phyloP scores from a whole-genome alignment of 345 rosid genomes.

The Clausena lansium region DNA sequence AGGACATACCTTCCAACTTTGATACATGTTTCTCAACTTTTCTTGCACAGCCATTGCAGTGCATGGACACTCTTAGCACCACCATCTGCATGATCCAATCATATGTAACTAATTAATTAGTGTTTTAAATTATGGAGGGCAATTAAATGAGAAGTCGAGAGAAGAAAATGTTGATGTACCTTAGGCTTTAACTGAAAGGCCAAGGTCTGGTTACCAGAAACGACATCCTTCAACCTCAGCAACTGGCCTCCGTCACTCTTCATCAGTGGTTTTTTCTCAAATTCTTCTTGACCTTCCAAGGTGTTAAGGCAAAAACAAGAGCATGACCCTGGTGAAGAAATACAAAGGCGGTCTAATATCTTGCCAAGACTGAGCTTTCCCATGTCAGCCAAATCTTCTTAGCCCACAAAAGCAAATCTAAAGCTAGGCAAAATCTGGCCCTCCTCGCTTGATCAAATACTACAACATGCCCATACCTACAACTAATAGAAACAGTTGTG shows the following conservation, averaged over 20 bases:
- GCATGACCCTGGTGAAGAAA: slow-evolving; percentile 41
- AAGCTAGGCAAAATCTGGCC: background rate
- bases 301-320: slow-evolving; percentile 67
- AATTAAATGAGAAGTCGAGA: background rate
- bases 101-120: background rate
- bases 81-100: slow-evolving; percentile 51
- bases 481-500: background rate
- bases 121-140: background rate
- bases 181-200: slow-evolving; percentile 88
- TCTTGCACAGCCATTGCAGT: slow-evolving; percentile 89
- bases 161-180: slow-evolving; percentile 31
- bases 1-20: slow-evolving; percentile 63
- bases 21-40: slow-evolving; percentile 89
- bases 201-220: slow-evolving; percentile 61
- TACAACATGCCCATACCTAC: slow-evolving; percentile 5
- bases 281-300: slow-evolving; percentile 40
- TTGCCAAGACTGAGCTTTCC: slow-evolving; percentile 55
- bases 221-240: slow-evolving; percentile 62
- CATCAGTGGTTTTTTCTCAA: slow-evolving; percentile 49
- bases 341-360: slow-evolving; percentile 46
- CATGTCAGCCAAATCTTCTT: slow-evolving; percentile 30
- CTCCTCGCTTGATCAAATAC: slow-evolving; percentile 4
- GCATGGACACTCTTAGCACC: slow-evolving; percentile 84
- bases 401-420: background rate
- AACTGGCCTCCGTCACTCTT: slow-evolving; percentile 30